These are phyloP conservation scores for Pichia deserticola DNA, from an alignment of 805 yeast species.

Conservation along the genomic window DNA sequence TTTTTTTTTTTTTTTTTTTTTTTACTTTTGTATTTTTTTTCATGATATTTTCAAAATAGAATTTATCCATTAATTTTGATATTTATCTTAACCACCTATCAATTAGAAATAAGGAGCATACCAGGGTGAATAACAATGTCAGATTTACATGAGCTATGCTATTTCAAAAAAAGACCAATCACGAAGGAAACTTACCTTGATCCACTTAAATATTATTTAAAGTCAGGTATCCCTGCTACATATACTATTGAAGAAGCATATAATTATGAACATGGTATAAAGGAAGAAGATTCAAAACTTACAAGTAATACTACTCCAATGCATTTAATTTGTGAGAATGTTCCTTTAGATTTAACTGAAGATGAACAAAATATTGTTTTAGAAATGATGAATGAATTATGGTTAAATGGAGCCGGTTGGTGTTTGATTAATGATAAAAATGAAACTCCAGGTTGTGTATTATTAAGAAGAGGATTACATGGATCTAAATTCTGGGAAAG, in stretches of 20 bases:
- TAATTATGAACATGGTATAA: slow-evolving; percentile 40
- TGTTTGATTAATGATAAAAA: slow-evolving; percentile 61
- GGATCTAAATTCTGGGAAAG: slow-evolving; percentile 34
- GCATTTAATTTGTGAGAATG: slow-evolving; percentile 55
- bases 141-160: slow-evolving; percentile 63
- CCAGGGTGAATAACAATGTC: slow-evolving; percentile 37
- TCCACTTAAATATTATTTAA: slow-evolving; percentile 39
- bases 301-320: slow-evolving; percentile 68
- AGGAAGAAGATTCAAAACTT: slow-evolving; percentile 19
- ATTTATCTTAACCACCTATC: too few species aligned
- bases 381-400: slow-evolving; percentile 54
- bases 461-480: slow-evolving; percentile 43
- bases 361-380: slow-evolving; percentile 40
- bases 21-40: too few species aligned
- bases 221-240: slow-evolving; percentile 72
- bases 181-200: slow-evolving; percentile 33
- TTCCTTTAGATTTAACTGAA: slow-evolving; percentile 33
- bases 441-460: slow-evolving; percentile 81
- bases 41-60: too few species aligned
- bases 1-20: too few species aligned
- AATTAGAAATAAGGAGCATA: too few species aligned
- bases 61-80: too few species aligned
- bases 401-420: slow-evolving; percentile 93
- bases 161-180: slow-evolving; percentile 45
- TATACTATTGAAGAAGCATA: slow-evolving; percentile 74